A percentile compares a stretch with the other conserved stretches of the same genome.
These are phyloP conservation scores for Yamadazyma paraphyllophila DNA, from an alignment of 805 yeast genomes.

Conservation along the genomic window DNA sequence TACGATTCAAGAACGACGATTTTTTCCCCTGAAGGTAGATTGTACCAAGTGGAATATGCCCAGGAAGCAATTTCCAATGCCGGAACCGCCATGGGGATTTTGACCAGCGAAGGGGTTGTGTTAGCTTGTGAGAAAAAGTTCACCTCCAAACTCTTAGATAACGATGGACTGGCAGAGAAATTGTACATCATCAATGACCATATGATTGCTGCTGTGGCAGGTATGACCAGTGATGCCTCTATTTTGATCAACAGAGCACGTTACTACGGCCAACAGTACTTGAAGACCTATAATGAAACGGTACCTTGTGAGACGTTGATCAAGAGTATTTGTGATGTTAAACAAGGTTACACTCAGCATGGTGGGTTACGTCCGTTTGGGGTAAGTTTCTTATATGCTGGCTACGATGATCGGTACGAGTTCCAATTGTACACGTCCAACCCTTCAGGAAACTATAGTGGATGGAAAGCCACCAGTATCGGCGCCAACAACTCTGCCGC, in stretches of 20 bases:
- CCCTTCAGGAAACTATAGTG: conserved; percentile 96
- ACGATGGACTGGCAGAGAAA: conserved; percentile 91
- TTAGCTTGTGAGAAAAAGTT: conserved; percentile 96
- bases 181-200: conserved; percentile 81
- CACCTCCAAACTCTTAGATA: conserved; percentile 87
- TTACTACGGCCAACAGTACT: conserved; percentile 75
- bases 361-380: conserved; percentile 99
- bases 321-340: conserved; percentile 83
- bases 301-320: conserved; percentile 93
- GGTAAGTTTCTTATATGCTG: conserved; percentile 94
- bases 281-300: conserved; percentile 85
- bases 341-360: conserved; percentile 97
- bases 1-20: conserved; percentile 99
- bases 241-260: conserved; percentile 88
- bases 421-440: conserved; percentile 93
- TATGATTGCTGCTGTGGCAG: conserved; percentile 93
- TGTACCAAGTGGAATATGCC: conserved; percentile 96
- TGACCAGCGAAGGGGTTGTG: conserved; percentile 83
- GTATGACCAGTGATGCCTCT: conserved; percentile 95
- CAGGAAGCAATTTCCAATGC: conserved; percentile 86
- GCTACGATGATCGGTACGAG: conserved; percentile 84
- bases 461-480: conserved; percentile 97
- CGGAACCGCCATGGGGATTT: conserved; percentile 77
- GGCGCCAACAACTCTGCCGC: conserved; percentile 97
- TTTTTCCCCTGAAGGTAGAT: conserved; percentile 97